Conservation (phyloP, 2,329 filamentous ascomycete species). For the Paecilomyces formosus region DNA sequence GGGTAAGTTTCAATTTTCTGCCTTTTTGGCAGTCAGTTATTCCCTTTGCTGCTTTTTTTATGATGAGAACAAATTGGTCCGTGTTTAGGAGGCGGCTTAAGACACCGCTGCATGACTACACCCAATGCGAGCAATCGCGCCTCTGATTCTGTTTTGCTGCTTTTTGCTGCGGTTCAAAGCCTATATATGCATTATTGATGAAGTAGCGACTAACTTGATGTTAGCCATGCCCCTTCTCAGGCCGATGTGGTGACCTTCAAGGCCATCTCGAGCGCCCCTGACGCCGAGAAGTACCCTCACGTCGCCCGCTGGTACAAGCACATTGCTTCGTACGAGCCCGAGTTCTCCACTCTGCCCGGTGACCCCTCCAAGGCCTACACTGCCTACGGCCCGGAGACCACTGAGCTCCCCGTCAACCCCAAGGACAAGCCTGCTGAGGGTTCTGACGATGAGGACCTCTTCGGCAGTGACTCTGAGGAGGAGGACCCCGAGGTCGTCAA, state of each 20-base stretch:
- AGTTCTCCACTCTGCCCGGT: conserved; percentile 85
- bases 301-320: conserved; percentile 99
- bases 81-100: conserved; percentile 94
- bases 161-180: conserved; percentile 11
- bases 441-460: conserved; percentile 85
- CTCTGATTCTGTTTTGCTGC: conserved; percentile 51
- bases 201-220: conserved; percentile 9
- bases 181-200: not conserved
- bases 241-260: conserved; percentile 96
- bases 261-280: conserved; percentile 68
- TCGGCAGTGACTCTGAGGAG: conserved; percentile 89
- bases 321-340: conserved; percentile 83
- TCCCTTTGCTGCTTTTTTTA: conserved; percentile 23
- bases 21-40: conserved; percentile 7
- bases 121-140: conserved; percentile 65
- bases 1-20: conserved; percentile 55
- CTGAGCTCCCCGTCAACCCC: conserved; percentile 73
- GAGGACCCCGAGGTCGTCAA: conserved; percentile 81
- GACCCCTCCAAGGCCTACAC: conserved; percentile 85
- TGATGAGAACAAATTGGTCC: conserved; percentile 89
- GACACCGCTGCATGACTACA: conserved; percentile 77
- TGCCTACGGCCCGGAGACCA: conserved; percentile 79
- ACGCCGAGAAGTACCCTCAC: conserved; percentile 81
- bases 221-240: conserved; percentile 67
- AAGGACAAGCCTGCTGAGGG: conserved; percentile 74